Conservation (phyloP, 1,284 basidiomycete genomes). For the Neonothopanus nambi region DNA sequence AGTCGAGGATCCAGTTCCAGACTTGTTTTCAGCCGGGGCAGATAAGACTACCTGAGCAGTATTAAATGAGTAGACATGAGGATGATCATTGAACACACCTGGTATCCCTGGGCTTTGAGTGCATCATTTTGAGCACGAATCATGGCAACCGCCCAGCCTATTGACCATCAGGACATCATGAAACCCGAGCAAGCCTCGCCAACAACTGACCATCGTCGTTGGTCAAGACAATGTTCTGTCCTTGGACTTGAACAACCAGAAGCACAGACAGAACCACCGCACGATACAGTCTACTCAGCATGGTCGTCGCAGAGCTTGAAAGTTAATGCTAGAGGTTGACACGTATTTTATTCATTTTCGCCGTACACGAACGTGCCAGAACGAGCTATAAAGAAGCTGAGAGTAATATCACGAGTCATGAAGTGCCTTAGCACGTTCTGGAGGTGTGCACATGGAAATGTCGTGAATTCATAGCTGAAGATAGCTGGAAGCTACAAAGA, state of each 20-base stretch:
- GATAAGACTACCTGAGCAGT: constrained; percentile 40
- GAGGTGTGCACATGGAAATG: too few species aligned
- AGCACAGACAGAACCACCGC: too few species aligned
- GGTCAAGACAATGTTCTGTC: constrained; percentile 22
- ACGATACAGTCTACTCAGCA: too few species aligned
- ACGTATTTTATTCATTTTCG: not conserved
- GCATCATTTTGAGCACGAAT: constrained; percentile 37
- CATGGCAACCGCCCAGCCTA: constrained; percentile 39
- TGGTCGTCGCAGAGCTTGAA: not conserved
- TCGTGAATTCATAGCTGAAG: too few species aligned
- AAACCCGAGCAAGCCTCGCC: not conserved
- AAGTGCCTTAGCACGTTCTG: too few species aligned
- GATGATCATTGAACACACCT: constrained; percentile 25
- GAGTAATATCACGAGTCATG: not conserved
- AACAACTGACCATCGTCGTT: constrained; percentile 33
- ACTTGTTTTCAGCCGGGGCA: constrained; percentile 38
- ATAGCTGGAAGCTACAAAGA: too few species aligned
- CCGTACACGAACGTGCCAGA: not conserved
- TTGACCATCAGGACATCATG: not conserved
- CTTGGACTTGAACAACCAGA: not conserved
- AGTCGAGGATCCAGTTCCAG: constrained; percentile 35
- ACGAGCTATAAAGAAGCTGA: not conserved
- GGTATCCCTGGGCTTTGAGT: constrained; percentile 29
- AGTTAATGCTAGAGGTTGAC: not conserved
- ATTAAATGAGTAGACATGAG: too few species aligned